phyloP scores from a whole-genome alignment of 2,329 filamentous ascomycete genomes.

The Colletotrichum gigasporum region DNA sequence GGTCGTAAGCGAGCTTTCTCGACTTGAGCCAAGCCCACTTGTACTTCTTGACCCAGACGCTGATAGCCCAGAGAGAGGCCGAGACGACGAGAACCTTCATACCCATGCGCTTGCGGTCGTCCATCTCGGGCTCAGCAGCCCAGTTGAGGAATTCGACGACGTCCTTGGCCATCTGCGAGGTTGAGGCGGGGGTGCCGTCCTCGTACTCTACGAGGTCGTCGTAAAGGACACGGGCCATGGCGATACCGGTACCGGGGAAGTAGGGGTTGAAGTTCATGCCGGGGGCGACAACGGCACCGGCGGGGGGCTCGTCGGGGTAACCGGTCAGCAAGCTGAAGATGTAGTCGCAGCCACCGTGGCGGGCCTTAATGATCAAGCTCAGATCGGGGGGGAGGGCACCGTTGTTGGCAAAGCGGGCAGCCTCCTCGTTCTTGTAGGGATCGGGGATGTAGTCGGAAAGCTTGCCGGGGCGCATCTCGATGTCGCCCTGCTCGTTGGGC shows the following conservation, averaged over 20 bases:
- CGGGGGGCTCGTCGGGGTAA: conserved; percentile 95
- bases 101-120: conserved; percentile 99
- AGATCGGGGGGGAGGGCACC: conserved; percentile 98
- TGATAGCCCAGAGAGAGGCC: conserved; percentile 82
- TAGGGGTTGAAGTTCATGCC: conserved; percentile 99
- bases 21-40: conserved; percentile 98
- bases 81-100: conserved; percentile 91
- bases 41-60: conserved; percentile 99
- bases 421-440: conserved; percentile 99
- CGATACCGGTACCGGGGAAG: conserved; percentile 98
- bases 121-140: conserved; percentile 99
- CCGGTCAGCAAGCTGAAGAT: conserved; percentile 97
- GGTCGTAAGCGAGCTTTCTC: conserved; percentile 90
- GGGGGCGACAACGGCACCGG: conserved; percentile 83
- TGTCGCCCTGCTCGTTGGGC: conserved; percentile 97
- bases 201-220: conserved; percentile 98
- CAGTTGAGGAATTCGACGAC: conserved; percentile 99
- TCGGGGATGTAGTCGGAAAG: conserved; percentile 95
- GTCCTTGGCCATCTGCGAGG: conserved; percentile 99
- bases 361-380: conserved; percentile 95
- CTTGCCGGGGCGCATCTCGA: conserved; percentile 98
- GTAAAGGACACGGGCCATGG: conserved; percentile 98
- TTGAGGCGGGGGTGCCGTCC: conserved; percentile 91
- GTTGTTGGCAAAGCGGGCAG: conserved; percentile 96
- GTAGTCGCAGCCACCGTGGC: conserved; percentile 98